phyloP scores from a whole-genome alignment of 2,329 filamentous ascomycete species.

The Fusarium torreyae region DNA sequence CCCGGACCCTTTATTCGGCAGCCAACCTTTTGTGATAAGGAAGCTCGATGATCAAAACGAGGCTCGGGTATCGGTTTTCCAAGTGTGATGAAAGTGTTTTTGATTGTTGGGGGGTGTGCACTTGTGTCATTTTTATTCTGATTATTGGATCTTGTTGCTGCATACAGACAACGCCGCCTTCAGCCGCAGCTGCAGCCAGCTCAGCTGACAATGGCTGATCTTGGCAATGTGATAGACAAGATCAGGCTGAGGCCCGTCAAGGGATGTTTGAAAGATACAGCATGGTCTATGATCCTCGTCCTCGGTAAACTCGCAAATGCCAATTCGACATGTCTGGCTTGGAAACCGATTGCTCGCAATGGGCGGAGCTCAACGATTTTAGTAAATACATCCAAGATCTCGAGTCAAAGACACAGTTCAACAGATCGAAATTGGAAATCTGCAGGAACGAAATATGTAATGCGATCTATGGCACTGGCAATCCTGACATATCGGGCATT shows the following conservation, averaged over 20 bases:
- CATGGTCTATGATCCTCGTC: background rate
- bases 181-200: background rate
- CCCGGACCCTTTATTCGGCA: background rate
- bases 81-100: background rate
- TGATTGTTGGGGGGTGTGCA: background rate
- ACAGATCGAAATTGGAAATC: background rate
- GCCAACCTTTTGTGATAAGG: background rate
- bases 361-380: slow-evolving; percentile 26
- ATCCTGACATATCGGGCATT: slow-evolving; percentile 46
- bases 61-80: background rate
- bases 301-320: background rate
- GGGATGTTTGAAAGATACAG: background rate
- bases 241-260: background rate
- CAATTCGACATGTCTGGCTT: background rate
- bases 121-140: background rate
- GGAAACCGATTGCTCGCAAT: slow-evolving; percentile 10
- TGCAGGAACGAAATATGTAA: slow-evolving; percentile 38
- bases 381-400: slow-evolving; percentile 21
- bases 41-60: background rate
- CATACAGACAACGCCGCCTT: background rate
- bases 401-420: slow-evolving; percentile 6
- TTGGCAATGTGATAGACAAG: background rate
- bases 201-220: background rate
- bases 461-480: slow-evolving; percentile 38
- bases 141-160: background rate